Percentiles rank a stretch among this genome's conserved stretches.
phyloP scores from a whole-genome alignment of 805 yeast species.

The Kuraishia piskuri region DNA sequence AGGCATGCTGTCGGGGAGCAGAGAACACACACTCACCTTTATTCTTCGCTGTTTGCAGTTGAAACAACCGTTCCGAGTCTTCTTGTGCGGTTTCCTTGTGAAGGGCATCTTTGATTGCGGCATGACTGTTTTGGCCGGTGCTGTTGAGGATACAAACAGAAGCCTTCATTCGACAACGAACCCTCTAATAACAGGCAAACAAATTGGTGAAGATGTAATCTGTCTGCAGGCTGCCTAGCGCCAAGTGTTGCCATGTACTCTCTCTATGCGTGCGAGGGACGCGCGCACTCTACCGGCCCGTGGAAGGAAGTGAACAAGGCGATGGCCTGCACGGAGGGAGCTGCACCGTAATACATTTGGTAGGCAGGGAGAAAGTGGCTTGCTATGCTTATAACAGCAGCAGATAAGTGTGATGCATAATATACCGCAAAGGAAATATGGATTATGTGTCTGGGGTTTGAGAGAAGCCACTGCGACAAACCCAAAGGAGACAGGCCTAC shows the following conservation, averaged over 20 bases:
- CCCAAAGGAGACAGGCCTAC: too few relatives aligned
- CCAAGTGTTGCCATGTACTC: not conserved
- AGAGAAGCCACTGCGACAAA: too few relatives aligned
- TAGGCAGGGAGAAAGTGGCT: not conserved
- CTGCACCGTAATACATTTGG: not conserved
- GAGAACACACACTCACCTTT: slow-evolving; percentile 12
- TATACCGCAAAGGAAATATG: too few relatives aligned
- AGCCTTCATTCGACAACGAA: too few relatives aligned
- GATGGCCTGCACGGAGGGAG: not conserved
- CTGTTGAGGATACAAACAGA: not conserved
- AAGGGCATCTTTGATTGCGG: not conserved
- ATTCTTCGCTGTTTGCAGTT: slow-evolving; percentile 15
- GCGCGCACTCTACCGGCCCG: not conserved
- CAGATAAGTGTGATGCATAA: too few relatives aligned
- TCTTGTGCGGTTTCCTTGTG: slow-evolving; percentile 15
- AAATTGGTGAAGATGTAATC: not conserved
- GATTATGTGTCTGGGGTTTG: not conserved
- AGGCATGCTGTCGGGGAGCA: too few relatives aligned
- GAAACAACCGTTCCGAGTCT: slow-evolving; percentile 16
- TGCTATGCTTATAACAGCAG: too few relatives aligned
- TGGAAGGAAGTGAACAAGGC: not conserved
- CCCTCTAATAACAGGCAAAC: too few relatives aligned
- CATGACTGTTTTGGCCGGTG: not conserved
- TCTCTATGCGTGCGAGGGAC: not conserved
- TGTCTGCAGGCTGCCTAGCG: not conserved